Percentiles rank a stretch among this genome's conserved stretches.
Evolutionary conservation across 805 yeast genomes (phyloP).

Genomic region (Starmerella sp.): DNA sequence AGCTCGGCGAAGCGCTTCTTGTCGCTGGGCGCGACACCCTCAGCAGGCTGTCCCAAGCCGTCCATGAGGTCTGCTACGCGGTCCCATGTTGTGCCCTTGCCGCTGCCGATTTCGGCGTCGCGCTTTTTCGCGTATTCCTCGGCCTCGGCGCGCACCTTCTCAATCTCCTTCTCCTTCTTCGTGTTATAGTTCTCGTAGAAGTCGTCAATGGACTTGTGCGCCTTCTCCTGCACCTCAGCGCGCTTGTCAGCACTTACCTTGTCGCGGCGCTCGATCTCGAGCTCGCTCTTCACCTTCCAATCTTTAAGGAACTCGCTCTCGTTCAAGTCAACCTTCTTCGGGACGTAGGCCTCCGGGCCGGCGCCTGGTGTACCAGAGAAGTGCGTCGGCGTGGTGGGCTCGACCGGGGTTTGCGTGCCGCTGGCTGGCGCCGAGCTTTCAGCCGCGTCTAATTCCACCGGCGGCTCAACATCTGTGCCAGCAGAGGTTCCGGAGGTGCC

Average conservation of each 20-base stretch:
- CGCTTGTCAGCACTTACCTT: constrained; percentile 53
- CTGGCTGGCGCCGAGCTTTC: constrained; percentile 5
- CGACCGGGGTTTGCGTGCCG: constrained; percentile 11
- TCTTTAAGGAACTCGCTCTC: constrained; percentile 53
- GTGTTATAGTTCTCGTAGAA: constrained; percentile 83
- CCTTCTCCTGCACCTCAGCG: constrained; percentile 57
- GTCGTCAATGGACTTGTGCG: constrained; percentile 74
- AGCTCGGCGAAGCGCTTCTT: constrained; percentile 60
- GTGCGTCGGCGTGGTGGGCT: constrained; percentile 22
- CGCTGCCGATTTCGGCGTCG: constrained; percentile 39
- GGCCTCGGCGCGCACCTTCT: constrained; percentile 54
- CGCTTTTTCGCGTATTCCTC: constrained; percentile 60
- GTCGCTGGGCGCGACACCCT: constrained; percentile 42
- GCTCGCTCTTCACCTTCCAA: constrained; percentile 73
- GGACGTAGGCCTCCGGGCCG: constrained; percentile 20
- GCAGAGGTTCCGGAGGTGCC: constrained; percentile 12
- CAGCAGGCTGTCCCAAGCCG: constrained; percentile 33
- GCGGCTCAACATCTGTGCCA: constrained; percentile 8
- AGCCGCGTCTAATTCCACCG: not conserved
- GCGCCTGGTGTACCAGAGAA: constrained; percentile 24
- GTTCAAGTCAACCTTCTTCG: constrained; percentile 27
- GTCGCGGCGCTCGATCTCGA: constrained; percentile 73
- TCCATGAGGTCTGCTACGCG: constrained; percentile 42
- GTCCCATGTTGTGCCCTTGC: constrained; percentile 45
- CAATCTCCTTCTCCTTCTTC: constrained; percentile 62